Evolutionary conservation across 2,329 filamentous ascomycete genomes (phyloP), one percentile per base, ranked within the genome.

Genomic region (Alternaria consortialis): DNA sequence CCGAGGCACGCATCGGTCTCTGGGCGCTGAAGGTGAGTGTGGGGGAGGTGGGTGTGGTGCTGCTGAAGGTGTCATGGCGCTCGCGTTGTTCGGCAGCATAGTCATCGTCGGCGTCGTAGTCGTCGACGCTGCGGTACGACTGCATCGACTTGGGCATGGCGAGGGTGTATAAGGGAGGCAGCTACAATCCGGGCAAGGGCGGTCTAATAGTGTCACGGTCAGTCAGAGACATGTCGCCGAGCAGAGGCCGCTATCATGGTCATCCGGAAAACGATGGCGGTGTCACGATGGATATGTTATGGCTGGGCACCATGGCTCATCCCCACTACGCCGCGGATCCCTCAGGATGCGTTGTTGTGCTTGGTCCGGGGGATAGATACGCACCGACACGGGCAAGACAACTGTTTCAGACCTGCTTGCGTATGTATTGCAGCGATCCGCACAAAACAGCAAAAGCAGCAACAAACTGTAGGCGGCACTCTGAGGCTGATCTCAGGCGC

Each of bases 131-230:
- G 56, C 68, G 75, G 63, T 72, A 78, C 17, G 78, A 79, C 44
- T 64, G 70, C 40, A 73, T 66, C 9, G 77, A 78, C 65, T 73
- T 76, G 59, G 76, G 71, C 76, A 78, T 78, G 58, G 69, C 67
- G 69, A 37, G 57, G 37, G 31, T 23, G 37, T 43, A 58, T 48
- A 56, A 40, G 39, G 43, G 25, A 55, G 34, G 59, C 31, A 58
- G 42, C 44, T 55, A 63, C 40, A 42, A 47, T 46, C 58, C 23
- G 59, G 51, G 61, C 52, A 47, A 36, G 32, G 13, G 46, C 34
- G 7, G 39, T 51, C 39, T 68, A 62, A 67, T 62, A 64, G 66
- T 46, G 43, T 53, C 53, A 40, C 43, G 47, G 52, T 60, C 53
- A 53, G 44, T 56, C 56, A 60, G 58, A 60, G 52, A 62, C 58